phyloP scores from a whole-genome alignment of 768 basidiomycete species.

The Suillus subalutaceus region DNA sequence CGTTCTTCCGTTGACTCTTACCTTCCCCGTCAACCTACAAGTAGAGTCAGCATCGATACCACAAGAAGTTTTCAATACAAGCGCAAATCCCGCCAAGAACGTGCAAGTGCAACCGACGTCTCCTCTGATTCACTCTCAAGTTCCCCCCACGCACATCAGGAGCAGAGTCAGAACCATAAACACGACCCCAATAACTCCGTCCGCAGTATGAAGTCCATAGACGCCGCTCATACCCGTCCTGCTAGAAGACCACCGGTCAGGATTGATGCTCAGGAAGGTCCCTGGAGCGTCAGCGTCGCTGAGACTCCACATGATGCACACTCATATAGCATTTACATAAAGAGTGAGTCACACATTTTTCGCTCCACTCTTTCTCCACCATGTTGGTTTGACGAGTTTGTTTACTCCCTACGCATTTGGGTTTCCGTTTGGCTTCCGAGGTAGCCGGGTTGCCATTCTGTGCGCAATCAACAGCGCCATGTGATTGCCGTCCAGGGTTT shows the following conservation, averaged over 20 bases:
- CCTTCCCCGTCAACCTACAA: conserved; percentile 31
- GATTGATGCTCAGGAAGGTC: conserved; percentile 76
- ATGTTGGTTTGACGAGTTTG: conserved; percentile 19
- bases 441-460: conserved; percentile 26
- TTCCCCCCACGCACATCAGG: conserved; percentile 35
- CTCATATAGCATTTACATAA: conserved; percentile 81
- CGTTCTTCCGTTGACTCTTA: conserved; percentile 32
- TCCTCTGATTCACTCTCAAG: conserved; percentile 34
- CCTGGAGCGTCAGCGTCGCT: conserved; percentile 88
- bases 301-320: conserved; percentile 76
- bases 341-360: conserved; percentile 61
- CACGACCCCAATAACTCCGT: conserved; percentile 25
- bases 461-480: conserved; percentile 21
- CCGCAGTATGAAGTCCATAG: conserved; percentile 47
- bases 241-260: conserved; percentile 56
- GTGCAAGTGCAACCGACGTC: conserved; percentile 41
- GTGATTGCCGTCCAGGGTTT: conserved; percentile 14
- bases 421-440: conserved; percentile 25
- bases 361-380: conserved; percentile 27
- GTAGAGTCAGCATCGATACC: conserved; percentile 49
- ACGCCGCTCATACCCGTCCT: conserved; percentile 44
- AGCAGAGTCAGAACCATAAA: conserved; percentile 13
- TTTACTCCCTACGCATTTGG: conserved; percentile 23
- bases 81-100: conserved; percentile 39
- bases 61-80: conserved; percentile 39